Evolutionary conservation across 306 rosid genomes (phyloP), one percentile per base, ranked within the genome.

Genomic region (Senna siamea): DNA sequence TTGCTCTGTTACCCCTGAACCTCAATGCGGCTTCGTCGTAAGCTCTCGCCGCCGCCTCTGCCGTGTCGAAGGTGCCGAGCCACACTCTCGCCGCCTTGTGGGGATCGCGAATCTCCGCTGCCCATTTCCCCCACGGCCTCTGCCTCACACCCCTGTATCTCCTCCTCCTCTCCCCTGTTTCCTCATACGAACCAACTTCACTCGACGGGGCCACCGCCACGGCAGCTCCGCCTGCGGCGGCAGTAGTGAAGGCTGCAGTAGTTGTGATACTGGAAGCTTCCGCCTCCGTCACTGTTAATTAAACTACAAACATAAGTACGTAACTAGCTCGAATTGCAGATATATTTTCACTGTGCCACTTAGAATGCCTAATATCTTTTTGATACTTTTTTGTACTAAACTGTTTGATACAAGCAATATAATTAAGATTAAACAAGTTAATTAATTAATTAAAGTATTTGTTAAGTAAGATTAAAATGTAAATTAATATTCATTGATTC

Each of bases 91-190:
- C 93, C 13, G 99, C 99, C 79, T 90, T 94, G 72, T 92, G 96
- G 0, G 99, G 99, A 55, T 94, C 99, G 0, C 99, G 91, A 17
- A 94, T 94, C 75, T 94, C 99, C 3, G 99, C 99, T 43, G 99
- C 99, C 99, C 99, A 94, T 67, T 94, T 94, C 0, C 99, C 99
- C 99, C 99, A 94, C 4, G 99, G 99, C 55, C 99, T 81, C 79
- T 92, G 97, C 32, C 99, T 84, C 57, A 94, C 99, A 76, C 99
- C 99, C 72, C 99, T 84, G 79, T 89, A 94, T 69, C 88, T 83
- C 70, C 96, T 85, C 35, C 89, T 85, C 51, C 66, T 85, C 48
- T 89, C 97, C 2, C 81, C 85, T 0, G 72, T 56, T 32, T 79
- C 96, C 58, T 83, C 98, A 2, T 18, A 0, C 0, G 83, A 15